Evolutionary conservation across 176 grass and related monocot genomes (phyloP), one percentile per base, ranked within the genome.

Genomic region (Carex parvula): DNA sequence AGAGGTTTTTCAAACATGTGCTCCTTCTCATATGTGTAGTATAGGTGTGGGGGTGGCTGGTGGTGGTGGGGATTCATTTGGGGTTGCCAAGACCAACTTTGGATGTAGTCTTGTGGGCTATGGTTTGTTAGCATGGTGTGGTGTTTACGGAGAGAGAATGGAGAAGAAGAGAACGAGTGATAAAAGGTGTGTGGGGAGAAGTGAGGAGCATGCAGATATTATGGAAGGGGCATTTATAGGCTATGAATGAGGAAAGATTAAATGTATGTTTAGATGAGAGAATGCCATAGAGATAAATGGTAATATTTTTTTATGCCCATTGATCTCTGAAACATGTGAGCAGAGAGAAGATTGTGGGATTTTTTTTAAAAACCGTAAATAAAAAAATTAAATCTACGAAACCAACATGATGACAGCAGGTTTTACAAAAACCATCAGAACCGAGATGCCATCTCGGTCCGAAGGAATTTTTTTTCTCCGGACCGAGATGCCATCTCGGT

Each of bases 1-100:
- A 97, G 86, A 44, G 84, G 55, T 70, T 97, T 97, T 88, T 97
- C 92, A 32, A 97, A 97, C 86, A 97, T 88, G 85, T 91, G 89
- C 87, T 97, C 94, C 63, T 86, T 90, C 69, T 93, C 91, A 44
- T 88, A 87, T 29, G 82, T 79, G 81, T 50, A 79, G 57, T 87
- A 70, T 55, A 64, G 26, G 26, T 83, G 79, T 24, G 50, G 41
- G 15, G 52, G 56, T 26, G 86, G 78, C 4, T 73, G 60, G 71
- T 90, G 89, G 71, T 86, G 86, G 73, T 88, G 85, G 9, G 85
- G 87, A 87, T 88, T 94, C 1, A 90, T 86, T 84, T 91, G 85
- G 26, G 91, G 81, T 8, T 90, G 86, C 89, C 87, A 91, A 64
- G 94, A 88, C 94, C 94, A 91, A 76, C 60, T 84, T 81, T 85